Evolutionary conservation across 1,284 basidiomycete species (phyloP).

Genomic region (Trametes versicolor): DNA sequence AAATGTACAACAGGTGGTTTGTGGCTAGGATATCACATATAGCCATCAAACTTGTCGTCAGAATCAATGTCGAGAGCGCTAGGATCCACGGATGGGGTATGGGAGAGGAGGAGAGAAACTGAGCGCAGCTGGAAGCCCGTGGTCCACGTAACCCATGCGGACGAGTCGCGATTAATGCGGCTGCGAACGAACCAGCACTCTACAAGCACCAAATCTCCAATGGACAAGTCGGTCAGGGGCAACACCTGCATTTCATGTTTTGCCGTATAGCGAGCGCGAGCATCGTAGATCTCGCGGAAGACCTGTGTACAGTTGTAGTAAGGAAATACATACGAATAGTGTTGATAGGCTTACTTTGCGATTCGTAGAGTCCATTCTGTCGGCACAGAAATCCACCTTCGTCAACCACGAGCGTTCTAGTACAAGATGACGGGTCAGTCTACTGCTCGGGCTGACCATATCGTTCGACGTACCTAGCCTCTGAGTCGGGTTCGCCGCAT

Average conservation of each 20-base stretch:
- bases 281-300: neutral
- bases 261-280: neutral
- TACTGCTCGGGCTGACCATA: neutral
- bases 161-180: neutral
- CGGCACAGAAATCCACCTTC: neutral
- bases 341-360: neutral
- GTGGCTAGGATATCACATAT: neutral
- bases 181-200: neutral
- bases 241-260: neutral
- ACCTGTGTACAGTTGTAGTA: neutral
- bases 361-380: neutral
- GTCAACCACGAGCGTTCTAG: neutral
- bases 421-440: neutral
- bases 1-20: too few species aligned
- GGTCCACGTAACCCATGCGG: neutral
- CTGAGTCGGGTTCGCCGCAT: neutral
- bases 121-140: neutral
- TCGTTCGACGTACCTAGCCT: neutral
- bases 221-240: neutral
- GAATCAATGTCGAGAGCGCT: neutral
- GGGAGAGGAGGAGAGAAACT: neutral
- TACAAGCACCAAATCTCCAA: neutral
- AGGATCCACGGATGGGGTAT: neutral
- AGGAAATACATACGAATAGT: neutral
- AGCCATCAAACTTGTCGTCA: neutral